phyloP scores from a whole-genome alignment of 345 rosid genomes.

The Rhizophora mangle region DNA sequence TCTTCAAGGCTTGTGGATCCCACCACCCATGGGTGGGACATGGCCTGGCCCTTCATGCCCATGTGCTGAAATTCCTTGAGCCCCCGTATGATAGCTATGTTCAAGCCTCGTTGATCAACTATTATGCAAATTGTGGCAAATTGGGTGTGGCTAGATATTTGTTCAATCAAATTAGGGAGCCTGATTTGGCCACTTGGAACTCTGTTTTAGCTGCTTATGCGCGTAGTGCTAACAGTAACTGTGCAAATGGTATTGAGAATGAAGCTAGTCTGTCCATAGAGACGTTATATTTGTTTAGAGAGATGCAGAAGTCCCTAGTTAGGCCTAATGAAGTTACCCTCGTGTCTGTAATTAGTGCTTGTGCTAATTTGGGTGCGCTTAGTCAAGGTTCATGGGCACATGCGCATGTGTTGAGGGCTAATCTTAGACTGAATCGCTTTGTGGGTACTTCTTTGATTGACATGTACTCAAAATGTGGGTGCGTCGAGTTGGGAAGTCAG shows the following conservation, averaged over 20 bases:
- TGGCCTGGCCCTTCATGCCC: slow-evolving; percentile 56
- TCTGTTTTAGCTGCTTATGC: slow-evolving; percentile 49
- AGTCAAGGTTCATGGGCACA: slow-evolving; percentile 55
- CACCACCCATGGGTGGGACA: slow-evolving; percentile 30
- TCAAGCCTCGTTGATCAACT: slow-evolving; percentile 50
- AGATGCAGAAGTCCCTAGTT: slow-evolving; percentile 39
- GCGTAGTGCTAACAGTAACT: neutral
- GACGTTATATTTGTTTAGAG: slow-evolving; percentile 39
- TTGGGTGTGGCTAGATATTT: slow-evolving; percentile 44
- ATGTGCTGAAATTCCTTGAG: slow-evolving; percentile 51
- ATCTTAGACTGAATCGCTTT: slow-evolving; percentile 42
- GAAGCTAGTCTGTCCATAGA: slow-evolving; percentile 23
- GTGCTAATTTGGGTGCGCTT: slow-evolving; percentile 52
- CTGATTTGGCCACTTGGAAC: slow-evolving; percentile 69
- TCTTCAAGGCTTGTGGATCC: slow-evolving; percentile 52
- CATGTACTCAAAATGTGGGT: slow-evolving; percentile 49
- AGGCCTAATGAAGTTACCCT: slow-evolving; percentile 63
- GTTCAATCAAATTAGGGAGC: slow-evolving; percentile 47
- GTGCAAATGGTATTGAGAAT: neutral
- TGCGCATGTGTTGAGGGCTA: slow-evolving; percentile 40
- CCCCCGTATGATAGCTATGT: slow-evolving; percentile 46
- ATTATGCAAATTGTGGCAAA: slow-evolving; percentile 48
- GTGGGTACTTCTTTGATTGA: slow-evolving; percentile 50
- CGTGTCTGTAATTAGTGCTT: slow-evolving; percentile 53
- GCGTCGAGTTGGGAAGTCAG: slow-evolving; percentile 34